Percentiles rank a stretch among this genome's conserved stretches.
phyloP scores from a whole-genome alignment of 768 basidiomycete species.

The Mycena epipterygia region DNA sequence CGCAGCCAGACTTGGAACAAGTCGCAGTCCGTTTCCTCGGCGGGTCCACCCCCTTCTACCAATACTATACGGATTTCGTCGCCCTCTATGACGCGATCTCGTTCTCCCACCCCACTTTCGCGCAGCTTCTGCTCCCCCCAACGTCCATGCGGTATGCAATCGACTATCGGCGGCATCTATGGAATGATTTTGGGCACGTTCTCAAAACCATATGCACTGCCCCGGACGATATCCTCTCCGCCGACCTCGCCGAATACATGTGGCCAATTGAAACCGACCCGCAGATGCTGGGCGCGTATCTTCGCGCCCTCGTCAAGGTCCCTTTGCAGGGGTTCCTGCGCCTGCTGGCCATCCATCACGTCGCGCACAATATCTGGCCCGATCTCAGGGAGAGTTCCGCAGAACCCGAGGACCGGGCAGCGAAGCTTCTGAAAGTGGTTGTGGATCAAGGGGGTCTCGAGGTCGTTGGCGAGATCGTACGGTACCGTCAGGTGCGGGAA shows the following conservation, averaged over 20 bases:
- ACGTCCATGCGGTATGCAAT: constrained; percentile 79
- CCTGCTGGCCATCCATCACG: constrained; percentile 82
- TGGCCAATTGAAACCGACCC: constrained; percentile 78
- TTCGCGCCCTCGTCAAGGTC: constrained; percentile 66
- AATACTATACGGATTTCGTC: constrained; percentile 93
- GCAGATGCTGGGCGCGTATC: constrained; percentile 74
- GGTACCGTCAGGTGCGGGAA: constrained; percentile 65
- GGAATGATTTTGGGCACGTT: constrained; percentile 82
- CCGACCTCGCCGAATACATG: constrained; percentile 71
- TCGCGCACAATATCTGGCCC: constrained; percentile 82
- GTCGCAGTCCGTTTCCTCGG: constrained; percentile 75
- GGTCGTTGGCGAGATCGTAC: constrained; percentile 65
- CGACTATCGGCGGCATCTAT: constrained; percentile 89
- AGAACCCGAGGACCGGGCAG: constrained; percentile 56
- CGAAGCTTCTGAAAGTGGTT: constrained; percentile 65
- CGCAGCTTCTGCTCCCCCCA: constrained; percentile 80
- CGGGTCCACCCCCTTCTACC: constrained; percentile 84
- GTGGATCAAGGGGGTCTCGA: constrained; percentile 62
- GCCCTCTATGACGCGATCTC: constrained; percentile 93
- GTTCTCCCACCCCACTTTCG: constrained; percentile 85
- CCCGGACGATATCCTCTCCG: constrained; percentile 65
- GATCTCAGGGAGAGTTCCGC: constrained; percentile 58
- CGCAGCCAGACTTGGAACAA: constrained; percentile 59
- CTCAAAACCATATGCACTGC: constrained; percentile 70
- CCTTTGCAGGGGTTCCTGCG: constrained; percentile 70